phyloP scores from a whole-genome alignment of 129 eudicot species.

The Flaveria robusta region DNA sequence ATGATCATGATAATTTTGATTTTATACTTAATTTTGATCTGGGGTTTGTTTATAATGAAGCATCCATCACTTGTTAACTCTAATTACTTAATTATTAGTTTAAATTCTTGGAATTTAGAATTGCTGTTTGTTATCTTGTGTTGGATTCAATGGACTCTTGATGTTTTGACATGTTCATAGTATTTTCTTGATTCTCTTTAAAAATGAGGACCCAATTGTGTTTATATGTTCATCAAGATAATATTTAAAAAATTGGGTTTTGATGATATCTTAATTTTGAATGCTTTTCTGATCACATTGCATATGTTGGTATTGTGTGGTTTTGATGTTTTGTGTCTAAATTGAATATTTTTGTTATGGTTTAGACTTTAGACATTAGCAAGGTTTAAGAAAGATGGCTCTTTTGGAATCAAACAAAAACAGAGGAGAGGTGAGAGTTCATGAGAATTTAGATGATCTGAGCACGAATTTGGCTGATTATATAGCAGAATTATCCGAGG shows the following conservation, averaged over 20 bases:
- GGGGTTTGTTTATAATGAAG: slow-evolving; percentile 43
- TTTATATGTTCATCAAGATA: slow-evolving; percentile 18
- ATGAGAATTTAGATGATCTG: slow-evolving; percentile 76
- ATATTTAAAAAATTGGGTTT: background rate
- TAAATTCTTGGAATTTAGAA: slow-evolving; percentile 7
- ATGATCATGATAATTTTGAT: slow-evolving; percentile 33
- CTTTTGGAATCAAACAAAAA: slow-evolving; percentile 48
- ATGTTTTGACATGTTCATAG: slow-evolving; percentile 19
- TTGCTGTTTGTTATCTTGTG: slow-evolving; percentile 28
- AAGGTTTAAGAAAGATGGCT: slow-evolving; percentile 55
- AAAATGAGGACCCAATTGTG: slow-evolving; percentile 4
- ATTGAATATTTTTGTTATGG: background rate
- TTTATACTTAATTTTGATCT: slow-evolving; percentile 34
- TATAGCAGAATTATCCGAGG: slow-evolving; percentile 80
- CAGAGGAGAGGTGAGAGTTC: slow-evolving; percentile 66
- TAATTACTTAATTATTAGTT: background rate
- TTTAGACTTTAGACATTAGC: slow-evolving; percentile 22
- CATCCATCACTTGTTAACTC: slow-evolving; percentile 20
- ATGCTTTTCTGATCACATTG: slow-evolving; percentile 24
- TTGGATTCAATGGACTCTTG: slow-evolving; percentile 7
- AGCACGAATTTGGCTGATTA: slow-evolving; percentile 85
- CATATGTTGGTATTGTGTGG: slow-evolving; percentile 16
- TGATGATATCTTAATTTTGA: background rate
- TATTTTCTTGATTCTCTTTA: slow-evolving; percentile 16
- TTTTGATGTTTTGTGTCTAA: slow-evolving; percentile 8